Evolutionary conservation across 2,329 filamentous ascomycete genomes (phyloP).

Genomic region (Diatrype stigma): DNA sequence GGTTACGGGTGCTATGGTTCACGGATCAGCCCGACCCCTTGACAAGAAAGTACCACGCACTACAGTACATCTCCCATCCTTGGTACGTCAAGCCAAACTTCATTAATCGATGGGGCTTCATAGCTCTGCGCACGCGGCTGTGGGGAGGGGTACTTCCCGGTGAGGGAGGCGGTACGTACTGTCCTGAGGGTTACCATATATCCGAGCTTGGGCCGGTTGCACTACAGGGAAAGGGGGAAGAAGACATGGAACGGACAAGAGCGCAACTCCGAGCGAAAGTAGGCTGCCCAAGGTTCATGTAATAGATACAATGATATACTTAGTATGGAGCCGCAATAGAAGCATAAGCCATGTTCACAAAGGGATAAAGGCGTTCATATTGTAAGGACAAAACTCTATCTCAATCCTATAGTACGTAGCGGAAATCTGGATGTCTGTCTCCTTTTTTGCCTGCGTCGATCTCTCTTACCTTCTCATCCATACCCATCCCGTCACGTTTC

Average conservation of each 20-base stretch:
- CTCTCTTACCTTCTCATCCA: conserved; percentile 2
- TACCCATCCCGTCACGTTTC: conserved; percentile 6
- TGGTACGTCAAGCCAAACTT: conserved; percentile 49
- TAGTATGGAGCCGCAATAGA: no score
- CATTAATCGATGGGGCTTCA: conserved; percentile 44
- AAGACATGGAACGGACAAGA: conserved; percentile 8
- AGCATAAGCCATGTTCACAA: no score
- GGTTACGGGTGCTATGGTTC: conserved; percentile 29
- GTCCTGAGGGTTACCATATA: conserved; percentile 10
- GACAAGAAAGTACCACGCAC: conserved; percentile 36
- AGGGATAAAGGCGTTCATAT: no score
- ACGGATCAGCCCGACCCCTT: conserved; percentile 36
- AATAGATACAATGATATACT: not conserved
- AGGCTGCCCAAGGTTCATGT: not conserved
- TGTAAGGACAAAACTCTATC: no score
- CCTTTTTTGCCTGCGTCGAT: conserved; percentile 8
- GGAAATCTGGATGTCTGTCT: conserved; percentile 8
- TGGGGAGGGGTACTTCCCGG: conserved; percentile 44
- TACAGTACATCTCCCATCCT: conserved; percentile 42
- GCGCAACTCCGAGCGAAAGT: conserved; percentile 1
- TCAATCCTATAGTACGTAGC: conserved; percentile 2
- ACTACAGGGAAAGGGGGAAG: conserved; percentile 2
- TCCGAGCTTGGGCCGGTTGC: conserved; percentile 4
- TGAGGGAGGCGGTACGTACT: conserved; percentile 39
- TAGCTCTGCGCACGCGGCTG: conserved; percentile 38